phyloP scores from a whole-genome alignment of 169 alveolate species.

The Theileria parva region DNA sequence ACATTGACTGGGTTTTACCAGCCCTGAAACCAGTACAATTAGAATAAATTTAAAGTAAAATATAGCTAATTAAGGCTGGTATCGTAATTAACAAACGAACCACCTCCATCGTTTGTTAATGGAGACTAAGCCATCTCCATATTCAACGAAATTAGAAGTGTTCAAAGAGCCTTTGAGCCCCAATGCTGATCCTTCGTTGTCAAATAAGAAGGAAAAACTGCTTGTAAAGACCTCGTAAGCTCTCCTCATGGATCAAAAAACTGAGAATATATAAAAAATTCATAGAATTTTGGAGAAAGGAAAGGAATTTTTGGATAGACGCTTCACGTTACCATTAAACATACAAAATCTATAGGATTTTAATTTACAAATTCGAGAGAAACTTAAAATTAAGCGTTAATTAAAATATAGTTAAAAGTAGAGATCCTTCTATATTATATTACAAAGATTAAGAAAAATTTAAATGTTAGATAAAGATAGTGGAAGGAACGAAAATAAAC shows the following conservation, averaged over 20 bases:
- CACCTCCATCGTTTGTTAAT: slow-evolving; percentile 47
- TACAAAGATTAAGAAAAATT: not conserved
- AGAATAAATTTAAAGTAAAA: not conserved
- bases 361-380: not conserved
- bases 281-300: not conserved
- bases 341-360: not conserved
- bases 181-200: slow-evolving; percentile 28
- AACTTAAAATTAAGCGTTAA: not conserved
- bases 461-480: not conserved
- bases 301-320: not conserved
- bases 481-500: not conserved
- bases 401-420: not conserved
- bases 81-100: slow-evolving; percentile 23
- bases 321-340: not conserved
- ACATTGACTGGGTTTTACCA: slow-evolving; percentile 3
- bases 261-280: not conserved
- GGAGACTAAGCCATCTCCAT: slow-evolving; percentile 50
- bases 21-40: slow-evolving; percentile 20
- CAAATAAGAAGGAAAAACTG: slow-evolving; percentile 32
- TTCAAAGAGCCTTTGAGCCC: slow-evolving; percentile 41
- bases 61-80: not conserved
- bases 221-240: slow-evolving; percentile 37
- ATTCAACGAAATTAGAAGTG: slow-evolving; percentile 30
- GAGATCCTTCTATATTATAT: not conserved
- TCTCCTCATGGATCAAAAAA: slow-evolving; percentile 22